Conservation (phyloP, 116 monocot genomes). For the Dioscorea cayenensis region DNA sequence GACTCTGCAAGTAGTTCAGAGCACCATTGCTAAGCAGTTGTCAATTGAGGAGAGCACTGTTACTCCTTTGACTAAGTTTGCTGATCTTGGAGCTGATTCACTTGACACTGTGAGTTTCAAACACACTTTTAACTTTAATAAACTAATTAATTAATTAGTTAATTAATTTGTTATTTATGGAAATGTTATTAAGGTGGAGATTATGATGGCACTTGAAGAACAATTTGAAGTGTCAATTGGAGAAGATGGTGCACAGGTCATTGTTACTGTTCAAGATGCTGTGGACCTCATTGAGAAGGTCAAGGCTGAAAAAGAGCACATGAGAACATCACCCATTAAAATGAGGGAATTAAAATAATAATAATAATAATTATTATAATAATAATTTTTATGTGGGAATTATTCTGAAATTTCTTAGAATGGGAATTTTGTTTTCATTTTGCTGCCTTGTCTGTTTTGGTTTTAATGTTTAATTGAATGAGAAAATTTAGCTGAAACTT, state of each 20-base stretch:
- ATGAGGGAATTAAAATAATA: neutral
- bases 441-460: neutral
- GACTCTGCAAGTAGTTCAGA: slow-evolving; percentile 8
- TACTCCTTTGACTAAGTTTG: slow-evolving; percentile 21
- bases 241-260: slow-evolving; percentile 1
- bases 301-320: neutral
- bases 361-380: neutral
- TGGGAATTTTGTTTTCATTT: neutral
- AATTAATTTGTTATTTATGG: too few species aligned
- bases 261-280: slow-evolving; percentile 1
- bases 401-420: neutral
- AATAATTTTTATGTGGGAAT: neutral
- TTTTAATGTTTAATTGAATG: neutral
- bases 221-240: neutral
- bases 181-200: slow-evolving; percentile 12
- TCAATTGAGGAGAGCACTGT: slow-evolving; percentile 16
- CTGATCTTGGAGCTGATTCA: slow-evolving; percentile 21
- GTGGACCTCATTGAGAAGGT: slow-evolving; percentile 7
- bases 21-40: slow-evolving; percentile 21
- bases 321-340: neutral
- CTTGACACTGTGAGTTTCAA: slow-evolving; percentile 8
- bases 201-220: slow-evolving; percentile 20
- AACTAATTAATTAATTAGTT: too few species aligned
- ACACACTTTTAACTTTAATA: neutral
- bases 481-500: too few species aligned